Evolutionary conservation across 345 rosid genomes (phyloP).

Genomic region (Capsella bursapastoris): DNA sequence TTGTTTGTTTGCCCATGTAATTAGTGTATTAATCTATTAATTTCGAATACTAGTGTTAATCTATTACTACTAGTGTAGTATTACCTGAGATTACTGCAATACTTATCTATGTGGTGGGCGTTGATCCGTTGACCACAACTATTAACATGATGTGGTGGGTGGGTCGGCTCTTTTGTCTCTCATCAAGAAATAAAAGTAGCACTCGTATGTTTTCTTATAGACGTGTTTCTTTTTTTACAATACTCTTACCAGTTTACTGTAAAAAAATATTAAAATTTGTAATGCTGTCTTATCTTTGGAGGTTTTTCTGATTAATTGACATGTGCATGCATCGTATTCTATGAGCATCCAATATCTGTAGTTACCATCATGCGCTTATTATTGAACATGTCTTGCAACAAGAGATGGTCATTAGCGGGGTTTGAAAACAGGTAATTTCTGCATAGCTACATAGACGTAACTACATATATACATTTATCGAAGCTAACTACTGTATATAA

Average conservation of each 20-base stretch:
- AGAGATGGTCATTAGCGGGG: background rate
- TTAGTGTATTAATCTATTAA: slow-evolving; percentile 22
- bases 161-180: slow-evolving; percentile 1
- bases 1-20: background rate
- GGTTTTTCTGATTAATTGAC: too few species aligned
- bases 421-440: background rate
- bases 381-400: too few species aligned
- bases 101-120: background rate
- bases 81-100: slow-evolving; percentile 4
- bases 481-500: background rate
- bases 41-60: background rate
- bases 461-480: background rate
- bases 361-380: too few species aligned
- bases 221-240: background rate
- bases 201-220: slow-evolving; percentile 15
- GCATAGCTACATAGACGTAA: background rate
- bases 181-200: background rate
- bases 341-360: too few species aligned
- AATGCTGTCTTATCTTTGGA: too few species aligned
- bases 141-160: background rate
- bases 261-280: too few species aligned
- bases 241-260: too few species aligned
- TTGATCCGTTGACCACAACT: slow-evolving; percentile 23
- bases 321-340: too few species aligned
- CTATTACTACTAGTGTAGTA: background rate